A percentile compares a stretch with the other conserved stretches of the same genome.
These are phyloP conservation scores for Fusarium clavum DNA, from an alignment of 2,329 filamentous ascomycete genomes.

Conservation along the genomic window DNA sequence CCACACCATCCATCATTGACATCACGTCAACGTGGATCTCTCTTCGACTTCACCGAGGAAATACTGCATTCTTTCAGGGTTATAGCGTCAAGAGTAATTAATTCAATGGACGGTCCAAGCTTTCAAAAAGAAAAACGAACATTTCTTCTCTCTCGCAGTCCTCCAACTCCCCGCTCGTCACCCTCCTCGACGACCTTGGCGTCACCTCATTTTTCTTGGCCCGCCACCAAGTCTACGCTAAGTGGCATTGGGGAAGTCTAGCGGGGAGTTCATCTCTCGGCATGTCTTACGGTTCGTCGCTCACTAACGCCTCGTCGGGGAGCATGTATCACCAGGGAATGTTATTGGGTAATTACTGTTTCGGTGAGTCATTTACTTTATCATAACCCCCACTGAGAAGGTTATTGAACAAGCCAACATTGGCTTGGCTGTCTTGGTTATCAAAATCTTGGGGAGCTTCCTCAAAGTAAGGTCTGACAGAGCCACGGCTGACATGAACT, in stretches of 20 bases:
- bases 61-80: background rate
- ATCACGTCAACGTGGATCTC: background rate
- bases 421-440: background rate
- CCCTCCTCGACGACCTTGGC: background rate
- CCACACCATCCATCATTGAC: background rate
- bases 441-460: background rate
- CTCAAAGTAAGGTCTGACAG: background rate
- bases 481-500: background rate
- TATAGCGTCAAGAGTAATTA: background rate
- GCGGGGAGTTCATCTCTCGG: slow-evolving; percentile 39
- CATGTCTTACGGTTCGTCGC: background rate
- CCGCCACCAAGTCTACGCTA: background rate
- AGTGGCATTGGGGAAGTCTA: slow-evolving; percentile 5
- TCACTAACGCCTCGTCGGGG: slow-evolving; percentile 30
- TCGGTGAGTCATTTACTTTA: slow-evolving; percentile 41
- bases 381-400: slow-evolving; percentile 29
- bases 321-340: background rate
- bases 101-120: background rate
- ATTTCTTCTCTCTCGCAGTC: background rate
- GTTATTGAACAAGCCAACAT: background rate
- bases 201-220: slow-evolving; percentile 20
- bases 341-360: background rate
- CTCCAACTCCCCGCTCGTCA: slow-evolving; percentile 4
- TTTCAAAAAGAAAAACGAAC: background rate
- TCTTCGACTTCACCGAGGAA: background rate